A percentile compares a stretch with the other conserved stretches of the same genome.
Conservation (phyloP, 306 rosid species). For the Citrullus mucosospermus region DNA sequence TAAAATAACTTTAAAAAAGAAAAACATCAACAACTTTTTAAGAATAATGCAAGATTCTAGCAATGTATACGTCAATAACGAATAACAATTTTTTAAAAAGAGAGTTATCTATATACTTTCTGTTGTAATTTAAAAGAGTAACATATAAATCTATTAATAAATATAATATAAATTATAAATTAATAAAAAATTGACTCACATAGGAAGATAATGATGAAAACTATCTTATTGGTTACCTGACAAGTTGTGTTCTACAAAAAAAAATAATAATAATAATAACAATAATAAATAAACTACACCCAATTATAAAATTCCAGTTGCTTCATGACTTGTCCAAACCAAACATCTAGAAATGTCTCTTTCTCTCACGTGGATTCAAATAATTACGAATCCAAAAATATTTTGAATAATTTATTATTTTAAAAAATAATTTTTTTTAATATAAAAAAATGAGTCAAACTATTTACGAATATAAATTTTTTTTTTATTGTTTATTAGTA, state of each 20-base stretch:
- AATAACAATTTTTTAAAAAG: not conserved
- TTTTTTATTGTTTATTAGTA: too few species aligned
- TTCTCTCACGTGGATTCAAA: not conserved
- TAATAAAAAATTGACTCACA: not conserved
- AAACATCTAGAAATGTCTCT: not conserved
- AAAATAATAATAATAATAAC: not conserved
- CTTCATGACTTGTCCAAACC: not conserved
- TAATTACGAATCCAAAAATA: not conserved
- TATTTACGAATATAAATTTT: too few species aligned
- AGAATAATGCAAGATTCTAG: too few species aligned
- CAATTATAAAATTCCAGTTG: not conserved
- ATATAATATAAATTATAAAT: not conserved
- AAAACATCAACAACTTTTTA: too few species aligned
- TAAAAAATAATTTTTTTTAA: too few species aligned
- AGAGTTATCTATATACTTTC: not conserved
- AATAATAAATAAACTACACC: not conserved
- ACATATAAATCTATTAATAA: too few species aligned
- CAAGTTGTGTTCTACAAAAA: not conserved
- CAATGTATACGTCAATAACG: too few species aligned
- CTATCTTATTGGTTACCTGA: not conserved
- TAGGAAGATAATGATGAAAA: not conserved
- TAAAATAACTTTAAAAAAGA: too few species aligned
- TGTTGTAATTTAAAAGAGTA: not conserved
- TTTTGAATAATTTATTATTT: too few species aligned
- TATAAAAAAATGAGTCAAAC: too few species aligned